A percentile compares a stretch with the other conserved stretches of the same genome.
Evolutionary conservation across 2,329 filamentous ascomycete species (phyloP).

Genomic region (Exophiala viscosa): DNA sequence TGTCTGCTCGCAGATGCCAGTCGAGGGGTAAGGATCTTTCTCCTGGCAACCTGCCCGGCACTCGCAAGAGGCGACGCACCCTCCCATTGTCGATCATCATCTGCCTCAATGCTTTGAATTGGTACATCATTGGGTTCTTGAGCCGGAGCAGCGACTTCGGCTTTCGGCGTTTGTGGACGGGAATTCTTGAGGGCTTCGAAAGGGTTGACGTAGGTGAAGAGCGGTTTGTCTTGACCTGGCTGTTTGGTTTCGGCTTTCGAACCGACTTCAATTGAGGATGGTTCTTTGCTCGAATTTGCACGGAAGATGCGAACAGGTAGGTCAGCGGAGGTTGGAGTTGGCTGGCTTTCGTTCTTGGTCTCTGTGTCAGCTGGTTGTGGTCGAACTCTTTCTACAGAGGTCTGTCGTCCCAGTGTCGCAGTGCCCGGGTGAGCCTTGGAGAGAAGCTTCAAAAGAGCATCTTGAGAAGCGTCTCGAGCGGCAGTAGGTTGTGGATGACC

Average conservation of each 20-base stretch:
- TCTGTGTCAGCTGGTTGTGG: constrained; percentile 6
- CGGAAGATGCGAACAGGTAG: constrained; percentile 35
- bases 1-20: constrained; percentile 9
- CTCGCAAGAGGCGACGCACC: constrained; percentile 4
- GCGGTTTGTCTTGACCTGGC: constrained; percentile 39
- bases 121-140: constrained; percentile 35
- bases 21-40: constrained; percentile 20
- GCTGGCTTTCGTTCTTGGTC: constrained; percentile 11
- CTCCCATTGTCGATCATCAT: constrained; percentile 4
- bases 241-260: constrained; percentile 34
- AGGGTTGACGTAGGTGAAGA: constrained; percentile 69
- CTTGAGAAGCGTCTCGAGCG: constrained; percentile 64
- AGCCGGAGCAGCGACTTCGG: not conserved
- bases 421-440: constrained; percentile 59
- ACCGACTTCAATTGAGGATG: constrained; percentile 38
- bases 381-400: constrained; percentile 11
- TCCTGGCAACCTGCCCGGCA: constrained; percentile 8
- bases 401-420: constrained; percentile 2
- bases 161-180: constrained; percentile 50
- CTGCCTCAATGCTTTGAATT: constrained; percentile 18
- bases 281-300: constrained; percentile 27
- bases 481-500: constrained; percentile 22
- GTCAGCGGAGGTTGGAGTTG: constrained; percentile 29
- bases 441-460: constrained; percentile 80
- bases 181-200: constrained; percentile 68